phyloP scores from a whole-genome alignment of 169 alveolate genomes.

The Plasmodium sp. region DNA sequence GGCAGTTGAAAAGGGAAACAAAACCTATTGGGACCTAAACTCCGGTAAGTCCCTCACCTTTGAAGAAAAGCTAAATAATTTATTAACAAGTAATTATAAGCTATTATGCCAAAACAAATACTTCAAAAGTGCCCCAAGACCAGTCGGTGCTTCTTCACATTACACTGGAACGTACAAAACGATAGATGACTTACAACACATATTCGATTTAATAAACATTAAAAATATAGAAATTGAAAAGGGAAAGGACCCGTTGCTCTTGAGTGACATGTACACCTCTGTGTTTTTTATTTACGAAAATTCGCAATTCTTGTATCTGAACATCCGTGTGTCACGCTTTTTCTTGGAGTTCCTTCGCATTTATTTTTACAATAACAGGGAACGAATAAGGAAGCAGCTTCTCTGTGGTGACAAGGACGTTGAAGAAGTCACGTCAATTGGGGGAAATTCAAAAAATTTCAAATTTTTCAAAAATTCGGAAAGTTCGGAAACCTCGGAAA shows the following conservation, averaged over 20 bases:
- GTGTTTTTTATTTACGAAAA: slow-evolving; percentile 67
- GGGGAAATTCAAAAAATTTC: neutral
- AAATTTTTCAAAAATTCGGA: neutral
- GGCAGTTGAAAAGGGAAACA: neutral
- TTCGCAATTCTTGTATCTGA: slow-evolving; percentile 20
- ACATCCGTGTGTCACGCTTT: slow-evolving; percentile 26
- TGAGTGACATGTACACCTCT: slow-evolving; percentile 40
- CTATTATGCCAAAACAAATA: neutral
- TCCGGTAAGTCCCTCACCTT: neutral
- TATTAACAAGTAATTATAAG: slow-evolving; percentile 14
- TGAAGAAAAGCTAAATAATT: slow-evolving; percentile 30
- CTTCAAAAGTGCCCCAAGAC: neutral
- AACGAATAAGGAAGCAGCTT: neutral
- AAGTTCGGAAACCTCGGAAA: neutral
- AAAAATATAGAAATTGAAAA: slow-evolving; percentile 34
- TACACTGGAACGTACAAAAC: neutral
- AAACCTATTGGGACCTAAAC: neutral
- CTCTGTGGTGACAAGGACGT: neutral
- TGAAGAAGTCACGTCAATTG: neutral
- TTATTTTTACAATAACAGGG: slow-evolving; percentile 31
- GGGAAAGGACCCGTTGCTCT: slow-evolving; percentile 1
- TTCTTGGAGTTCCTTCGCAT: slow-evolving; percentile 45
- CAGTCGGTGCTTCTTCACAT: neutral
- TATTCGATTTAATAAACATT: slow-evolving; percentile 38
- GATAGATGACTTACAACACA: slow-evolving; percentile 10